Conservation (phyloP, 768 basidiomycete genomes). For the Russula virescens region DNA sequence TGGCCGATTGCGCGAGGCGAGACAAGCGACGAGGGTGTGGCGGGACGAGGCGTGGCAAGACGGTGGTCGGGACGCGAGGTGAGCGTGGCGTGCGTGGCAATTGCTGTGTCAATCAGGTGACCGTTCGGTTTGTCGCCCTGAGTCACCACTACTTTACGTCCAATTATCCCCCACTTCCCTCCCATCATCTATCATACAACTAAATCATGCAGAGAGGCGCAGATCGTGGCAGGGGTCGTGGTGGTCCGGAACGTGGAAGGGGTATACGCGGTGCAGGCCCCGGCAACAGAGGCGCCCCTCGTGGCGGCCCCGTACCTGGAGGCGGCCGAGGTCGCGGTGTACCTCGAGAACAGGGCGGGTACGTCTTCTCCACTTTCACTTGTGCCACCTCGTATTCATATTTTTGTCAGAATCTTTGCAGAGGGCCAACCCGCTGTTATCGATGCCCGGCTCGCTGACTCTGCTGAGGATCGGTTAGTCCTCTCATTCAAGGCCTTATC, state of each 20-base stretch:
- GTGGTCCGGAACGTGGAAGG: constrained; percentile 24
- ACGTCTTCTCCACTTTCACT: constrained; percentile 17
- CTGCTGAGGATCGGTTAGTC: constrained; percentile 40
- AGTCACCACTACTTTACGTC: no score
- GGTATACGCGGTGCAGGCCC: constrained; percentile 20
- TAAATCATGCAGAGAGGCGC: constrained; percentile 26
- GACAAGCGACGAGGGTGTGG: no score
- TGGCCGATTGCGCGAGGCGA: no score
- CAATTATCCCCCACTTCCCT: not conserved
- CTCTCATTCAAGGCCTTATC: constrained; percentile 31
- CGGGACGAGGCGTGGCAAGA: no score
- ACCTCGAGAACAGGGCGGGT: constrained; percentile 40
- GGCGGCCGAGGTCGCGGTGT: constrained; percentile 29
- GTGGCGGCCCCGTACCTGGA: constrained; percentile 30
- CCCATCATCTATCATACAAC: not conserved
- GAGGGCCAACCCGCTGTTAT: constrained; percentile 40
- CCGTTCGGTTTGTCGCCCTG: no score
- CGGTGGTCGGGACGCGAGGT: no score
- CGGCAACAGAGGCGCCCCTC: constrained; percentile 17
- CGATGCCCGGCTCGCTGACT: constrained; percentile 45
- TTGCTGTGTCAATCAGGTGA: no score
- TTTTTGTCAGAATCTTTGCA: constrained; percentile 36
- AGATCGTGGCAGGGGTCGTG: constrained; percentile 25
- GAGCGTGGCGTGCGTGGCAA: no score
- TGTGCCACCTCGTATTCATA: not conserved